These are phyloP conservation scores for Cryoendolithus antarcticus DNA, from an alignment of 2,329 filamentous ascomycete species.

Conservation along the genomic window DNA sequence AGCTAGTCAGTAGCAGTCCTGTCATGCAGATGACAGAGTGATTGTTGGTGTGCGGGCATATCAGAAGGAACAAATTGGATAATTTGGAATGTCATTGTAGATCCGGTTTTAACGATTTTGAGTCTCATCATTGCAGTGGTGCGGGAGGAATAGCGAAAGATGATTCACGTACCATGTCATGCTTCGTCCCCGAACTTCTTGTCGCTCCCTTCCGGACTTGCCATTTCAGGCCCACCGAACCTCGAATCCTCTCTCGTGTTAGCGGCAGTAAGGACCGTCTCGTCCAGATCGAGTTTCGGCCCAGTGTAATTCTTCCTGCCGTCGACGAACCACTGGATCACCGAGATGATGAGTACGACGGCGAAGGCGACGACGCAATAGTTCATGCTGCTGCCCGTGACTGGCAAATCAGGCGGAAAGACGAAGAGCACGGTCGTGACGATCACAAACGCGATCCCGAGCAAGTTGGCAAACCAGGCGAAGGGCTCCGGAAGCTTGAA, in stretches of 20 bases:
- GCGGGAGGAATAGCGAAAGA: too few species aligned
- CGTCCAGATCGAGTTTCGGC: constrained; percentile 25
- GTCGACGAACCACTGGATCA: constrained; percentile 48
- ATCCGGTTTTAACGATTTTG: not conserved
- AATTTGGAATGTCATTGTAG: not conserved
- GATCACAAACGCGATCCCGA: constrained; percentile 52
- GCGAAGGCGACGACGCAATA: constrained; percentile 47
- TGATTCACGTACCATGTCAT: not conserved
- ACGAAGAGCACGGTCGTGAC: constrained; percentile 66
- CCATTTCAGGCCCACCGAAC: not conserved
- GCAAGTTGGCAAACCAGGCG: constrained; percentile 47
- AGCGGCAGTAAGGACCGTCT: constrained; percentile 17
- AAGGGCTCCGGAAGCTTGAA: constrained; percentile 44
- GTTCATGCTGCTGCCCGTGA: constrained; percentile 57
- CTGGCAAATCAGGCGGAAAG: constrained; percentile 56
- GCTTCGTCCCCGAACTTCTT: not conserved
- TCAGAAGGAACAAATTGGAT: not conserved
- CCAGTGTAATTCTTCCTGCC: constrained; percentile 49
- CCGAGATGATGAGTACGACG: constrained; percentile 44
- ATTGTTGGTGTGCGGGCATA: not conserved
- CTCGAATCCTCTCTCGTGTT: constrained; percentile 8
- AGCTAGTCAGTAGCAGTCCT: too few species aligned
- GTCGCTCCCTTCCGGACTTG: not conserved
- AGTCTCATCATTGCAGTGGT: not conserved
- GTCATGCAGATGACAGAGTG: too few species aligned